Base-by-base conservation (phyloP, 371 early-diverging fungal species). In the Rhizopus arrhizus region DNA sequence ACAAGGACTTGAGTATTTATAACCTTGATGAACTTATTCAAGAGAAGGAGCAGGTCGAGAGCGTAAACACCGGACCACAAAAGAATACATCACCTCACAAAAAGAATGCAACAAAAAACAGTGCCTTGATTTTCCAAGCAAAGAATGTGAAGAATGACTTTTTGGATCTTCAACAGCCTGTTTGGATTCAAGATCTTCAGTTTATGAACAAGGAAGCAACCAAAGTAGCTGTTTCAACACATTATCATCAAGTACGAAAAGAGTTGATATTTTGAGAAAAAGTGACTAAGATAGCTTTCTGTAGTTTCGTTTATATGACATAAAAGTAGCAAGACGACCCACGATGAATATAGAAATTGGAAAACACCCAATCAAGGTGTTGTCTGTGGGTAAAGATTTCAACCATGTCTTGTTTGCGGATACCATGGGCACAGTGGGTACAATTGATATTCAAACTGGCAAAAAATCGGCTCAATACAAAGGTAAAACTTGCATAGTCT, bases 171-270 rank as follows among this genome's bases (percentile, higher is more conserved):
- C 83, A 89, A 16, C 88, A 89, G 28, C 93, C 94, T 3, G 86
- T 96, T 4, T 93, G 93, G 91, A 87, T 94, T 51, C 92, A 92
- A 2, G 93, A 93, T 64, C 60, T 95, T 47, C 85, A 85, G 66
- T 95, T 90, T 63, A 57, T 86, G 63, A 82, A 84, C 49, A 65
- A 76, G 34, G 75, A 82, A 13, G 68, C 70, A 0, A 80, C 77
- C 8, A 62, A 74, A 32, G 40, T 92, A 13, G 90, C 85, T 13
- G 81, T 86, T 31, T 85, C 85, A 13, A 93, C 95, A 0, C 87
- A 89, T 50, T 78, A 92, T 70, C 84, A 86, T 56, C 91, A 91
- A 73, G 85, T 88, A 74, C 34, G 11, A 47, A 31, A 16, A 50
- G 52, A 9, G 35, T 11, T 35, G 1, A 11, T 16, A 3, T 46